A percentile compares a stretch with the other conserved stretches of the same genome.
phyloP scores from a whole-genome alignment of 371 early-diverging fungal genomes.

The Dichotomocladium elegans region DNA sequence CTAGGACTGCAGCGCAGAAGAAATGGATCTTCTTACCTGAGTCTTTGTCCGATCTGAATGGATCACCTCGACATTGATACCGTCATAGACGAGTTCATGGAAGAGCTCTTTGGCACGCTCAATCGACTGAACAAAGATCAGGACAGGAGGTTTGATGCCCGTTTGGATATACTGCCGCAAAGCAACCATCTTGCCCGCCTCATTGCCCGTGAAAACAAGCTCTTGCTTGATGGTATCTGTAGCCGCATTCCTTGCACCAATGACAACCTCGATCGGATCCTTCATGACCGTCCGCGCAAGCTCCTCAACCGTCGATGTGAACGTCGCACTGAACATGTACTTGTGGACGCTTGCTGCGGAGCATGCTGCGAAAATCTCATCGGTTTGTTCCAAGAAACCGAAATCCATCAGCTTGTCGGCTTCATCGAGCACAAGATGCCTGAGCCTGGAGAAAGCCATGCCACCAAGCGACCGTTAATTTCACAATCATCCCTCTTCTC shows the following conservation, averaged over 20 bases:
- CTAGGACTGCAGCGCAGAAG: no score
- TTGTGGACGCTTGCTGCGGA: conserved; percentile 70
- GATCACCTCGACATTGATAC: conserved; percentile 95
- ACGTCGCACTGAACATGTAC: conserved; percentile 92
- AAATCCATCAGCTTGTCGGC: conserved; percentile 90
- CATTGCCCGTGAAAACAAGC: conserved; percentile 90
- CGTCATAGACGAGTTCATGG: conserved; percentile 94
- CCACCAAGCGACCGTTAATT: no score
- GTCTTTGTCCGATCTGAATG: conserved; percentile 90
- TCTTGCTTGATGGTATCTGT: conserved; percentile 89
- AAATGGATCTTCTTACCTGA: conserved; percentile 57
- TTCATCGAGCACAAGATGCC: conserved; percentile 86
- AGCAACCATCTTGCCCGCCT: conserved; percentile 91
- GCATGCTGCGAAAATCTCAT: conserved; percentile 88
- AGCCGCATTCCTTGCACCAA: conserved; percentile 92
- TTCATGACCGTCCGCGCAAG: conserved; percentile 88
- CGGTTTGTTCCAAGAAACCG: conserved; percentile 89
- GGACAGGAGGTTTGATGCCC: conserved; percentile 86
- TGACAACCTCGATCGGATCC: conserved; percentile 82
- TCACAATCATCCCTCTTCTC: neutral
- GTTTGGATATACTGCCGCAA: conserved; percentile 82
- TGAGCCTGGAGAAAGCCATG: conserved; percentile 41
- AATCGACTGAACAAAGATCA: conserved; percentile 95
- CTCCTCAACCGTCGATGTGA: conserved; percentile 87
- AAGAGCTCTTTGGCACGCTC: conserved; percentile 93